A percentile compares a stretch with the other conserved stretches of the same genome.
Conservation (phyloP, 805 yeast genomes). For the Diddensiella transvaalensis region DNA sequence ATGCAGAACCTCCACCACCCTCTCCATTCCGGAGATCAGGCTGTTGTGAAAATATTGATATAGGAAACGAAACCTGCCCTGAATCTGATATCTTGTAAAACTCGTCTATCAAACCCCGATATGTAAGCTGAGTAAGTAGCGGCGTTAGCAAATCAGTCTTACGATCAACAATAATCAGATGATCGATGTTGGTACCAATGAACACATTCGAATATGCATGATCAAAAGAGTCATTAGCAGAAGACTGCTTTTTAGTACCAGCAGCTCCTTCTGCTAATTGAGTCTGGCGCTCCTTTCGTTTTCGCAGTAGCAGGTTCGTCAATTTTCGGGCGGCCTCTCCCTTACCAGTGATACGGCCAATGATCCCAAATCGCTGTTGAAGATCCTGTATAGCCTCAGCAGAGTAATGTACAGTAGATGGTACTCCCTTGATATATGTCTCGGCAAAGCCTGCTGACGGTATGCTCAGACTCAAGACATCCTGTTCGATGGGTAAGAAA, state of each 20-base stretch:
- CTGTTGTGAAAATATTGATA: constrained; percentile 20
- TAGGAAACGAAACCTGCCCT: constrained; percentile 34
- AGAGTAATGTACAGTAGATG: constrained; percentile 45
- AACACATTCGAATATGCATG: constrained; percentile 30
- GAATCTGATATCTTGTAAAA: constrained; percentile 44
- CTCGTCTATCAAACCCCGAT: constrained; percentile 79
- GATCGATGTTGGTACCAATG: constrained; percentile 40
- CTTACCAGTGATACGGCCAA: constrained; percentile 55
- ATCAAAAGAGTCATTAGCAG: constrained; percentile 21
- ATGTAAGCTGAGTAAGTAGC: constrained; percentile 70
- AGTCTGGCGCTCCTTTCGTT: constrained; percentile 32
- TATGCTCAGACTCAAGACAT: constrained; percentile 43
- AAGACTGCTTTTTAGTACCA: neutral
- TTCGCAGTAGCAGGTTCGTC: constrained; percentile 37
- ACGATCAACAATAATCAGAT: constrained; percentile 76
- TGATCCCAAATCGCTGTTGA: constrained; percentile 39
- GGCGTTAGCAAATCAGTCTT: constrained; percentile 70
- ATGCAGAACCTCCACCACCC: neutral
- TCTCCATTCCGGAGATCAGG: neutral
- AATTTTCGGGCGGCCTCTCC: constrained; percentile 56
- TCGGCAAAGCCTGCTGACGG: constrained; percentile 39
- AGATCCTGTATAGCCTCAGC: constrained; percentile 49
- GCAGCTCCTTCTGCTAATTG: constrained; percentile 19
- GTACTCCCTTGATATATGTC: constrained; percentile 43
- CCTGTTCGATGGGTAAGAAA: constrained; percentile 42